Conservation (phyloP, 768 basidiomycete species). For the Auricularia cornea region DNA sequence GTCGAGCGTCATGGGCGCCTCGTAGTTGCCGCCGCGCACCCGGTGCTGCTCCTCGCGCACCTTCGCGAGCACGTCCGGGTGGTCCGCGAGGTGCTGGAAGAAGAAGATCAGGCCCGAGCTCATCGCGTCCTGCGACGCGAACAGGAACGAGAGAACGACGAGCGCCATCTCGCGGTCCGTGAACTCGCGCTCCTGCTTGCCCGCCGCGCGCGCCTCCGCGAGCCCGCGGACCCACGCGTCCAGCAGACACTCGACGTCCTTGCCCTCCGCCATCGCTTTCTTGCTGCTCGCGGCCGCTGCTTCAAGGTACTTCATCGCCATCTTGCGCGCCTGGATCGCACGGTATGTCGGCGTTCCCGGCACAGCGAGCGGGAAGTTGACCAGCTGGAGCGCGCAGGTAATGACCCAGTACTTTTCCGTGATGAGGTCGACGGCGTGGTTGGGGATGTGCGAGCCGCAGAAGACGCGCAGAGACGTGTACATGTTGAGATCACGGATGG, state of each 20-base stretch:
- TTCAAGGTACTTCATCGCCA: conserved; percentile 70
- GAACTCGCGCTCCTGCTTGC: conserved; percentile 79
- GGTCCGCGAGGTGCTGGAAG: conserved; percentile 93
- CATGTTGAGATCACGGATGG: conserved; percentile 93
- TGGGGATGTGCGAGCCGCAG: conserved; percentile 84
- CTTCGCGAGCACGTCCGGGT: conserved; percentile 81
- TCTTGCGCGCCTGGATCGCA: conserved; percentile 85
- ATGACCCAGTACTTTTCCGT: conserved; percentile 94
- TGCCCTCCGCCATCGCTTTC: conserved; percentile 68
- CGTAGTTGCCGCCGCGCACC: conserved; percentile 68
- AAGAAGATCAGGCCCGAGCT: conserved; percentile 91
- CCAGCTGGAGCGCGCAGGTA: conserved; percentile 90
- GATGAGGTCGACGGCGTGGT: conserved; percentile 70
- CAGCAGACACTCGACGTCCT: conserved; percentile 79
- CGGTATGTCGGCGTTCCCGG: conserved; percentile 96
- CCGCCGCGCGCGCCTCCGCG: conserved; percentile 37
- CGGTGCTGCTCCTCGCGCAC: conserved; percentile 85
- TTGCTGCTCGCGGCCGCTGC: conserved; percentile 76
- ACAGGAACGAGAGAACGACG: conserved; percentile 94
- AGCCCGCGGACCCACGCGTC: conserved; percentile 86
- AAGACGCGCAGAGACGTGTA: conserved; percentile 94
- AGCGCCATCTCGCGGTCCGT: conserved; percentile 93
- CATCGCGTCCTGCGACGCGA: conserved; percentile 98
- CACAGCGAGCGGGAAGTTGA: conserved; percentile 93
- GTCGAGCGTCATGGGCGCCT: conserved; percentile 75